These are phyloP conservation scores for Crithidia thermophila DNA, from an alignment of 208 protist species.

Conservation along the genomic window DNA sequence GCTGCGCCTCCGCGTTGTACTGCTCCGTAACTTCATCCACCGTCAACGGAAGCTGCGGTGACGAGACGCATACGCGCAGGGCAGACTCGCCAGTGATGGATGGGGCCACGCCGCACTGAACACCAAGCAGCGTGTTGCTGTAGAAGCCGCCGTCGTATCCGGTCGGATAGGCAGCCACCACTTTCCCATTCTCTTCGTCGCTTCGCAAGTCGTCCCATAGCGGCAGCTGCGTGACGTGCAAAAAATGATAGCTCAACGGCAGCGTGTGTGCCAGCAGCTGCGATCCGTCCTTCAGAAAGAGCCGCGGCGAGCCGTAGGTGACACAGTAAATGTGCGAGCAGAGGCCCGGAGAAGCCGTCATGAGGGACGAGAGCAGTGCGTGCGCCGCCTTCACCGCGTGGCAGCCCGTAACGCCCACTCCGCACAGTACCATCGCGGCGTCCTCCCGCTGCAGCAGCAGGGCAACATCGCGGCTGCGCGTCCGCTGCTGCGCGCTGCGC, in stretches of 20 bases:
- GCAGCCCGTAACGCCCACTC: slow-evolving; percentile 45
- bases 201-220: neutral
- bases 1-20: slow-evolving; percentile 14
- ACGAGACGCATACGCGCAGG: slow-evolving; percentile 8
- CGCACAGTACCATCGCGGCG: slow-evolving; percentile 56
- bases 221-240: slow-evolving; percentile 30
- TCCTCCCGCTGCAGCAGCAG: slow-evolving; percentile 29
- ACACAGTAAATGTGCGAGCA: slow-evolving; percentile 50
- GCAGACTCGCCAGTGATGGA: neutral
- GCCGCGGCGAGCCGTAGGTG: slow-evolving; percentile 49
- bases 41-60: slow-evolving; percentile 6
- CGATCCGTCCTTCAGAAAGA: slow-evolving; percentile 33
- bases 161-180: slow-evolving; percentile 8
- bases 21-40: slow-evolving; percentile 16
- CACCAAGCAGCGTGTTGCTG: slow-evolving; percentile 25
- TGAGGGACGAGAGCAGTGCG: slow-evolving; percentile 41
- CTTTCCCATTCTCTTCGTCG: neutral
- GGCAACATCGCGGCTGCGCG: slow-evolving; percentile 25
- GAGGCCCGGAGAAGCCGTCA: slow-evolving; percentile 12
- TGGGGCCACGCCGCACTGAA: neutral
- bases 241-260: slow-evolving; percentile 48
- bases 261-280: slow-evolving; percentile 40
- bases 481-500: slow-evolving; percentile 20
- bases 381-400: slow-evolving; percentile 41
- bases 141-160: slow-evolving; percentile 30